Base-by-base conservation (phyloP, 2,329 filamentous ascomycete genomes). In the Penicillium olsonii region DNA sequence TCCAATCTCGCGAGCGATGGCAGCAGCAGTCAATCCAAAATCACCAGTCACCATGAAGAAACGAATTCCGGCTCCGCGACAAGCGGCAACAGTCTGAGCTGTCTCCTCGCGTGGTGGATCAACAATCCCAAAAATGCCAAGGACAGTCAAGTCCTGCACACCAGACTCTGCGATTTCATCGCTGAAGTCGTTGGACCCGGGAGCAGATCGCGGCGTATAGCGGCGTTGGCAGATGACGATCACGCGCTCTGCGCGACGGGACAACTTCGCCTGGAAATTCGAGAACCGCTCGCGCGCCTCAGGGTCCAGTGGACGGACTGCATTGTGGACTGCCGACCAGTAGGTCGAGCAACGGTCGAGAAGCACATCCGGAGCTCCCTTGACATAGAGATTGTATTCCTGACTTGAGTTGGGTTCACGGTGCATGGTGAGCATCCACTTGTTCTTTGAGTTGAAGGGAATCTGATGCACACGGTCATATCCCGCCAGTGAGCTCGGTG, bases 371-470 rank as follows among this genome's bases (percentile, higher is more conserved):
- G 88, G 87, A 0, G 87, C 88, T 2, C 88, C 88, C 65, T 92
- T 91, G 66, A 91, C 87, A 24, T 85, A 64, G 24, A 67, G 33
- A 31, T 66, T 51, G 20, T 63, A 63, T 15, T 35, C 42, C 5
- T 51, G 50, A 10, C 27, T 75, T 57, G 14, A 70, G 71, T 24
- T 71, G 64, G 55, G 60, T 57, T 65, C 54, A 49, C 57, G 52
- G 48, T 59, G 57, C 51, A 86, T 78, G 26, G 83, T 80, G 43
- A 92, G 81, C 83, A 90, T 91, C 69, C 84, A 91, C 68, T 92
- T 92, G 73, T 91, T 91, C 73, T 90, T 89, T 67, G 85, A 89
- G 72, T 91, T 92, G 72, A 92, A 92, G 0, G 86, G 84, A 18
- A 89, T 75, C 48, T 87, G 84, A 60, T 85, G 90, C 3, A 83